A percentile compares a stretch with the other conserved stretches of the same genome.
Evolutionary conservation across 805 yeast species (phyloP).

Genomic region (Candida palmyrensis): DNA sequence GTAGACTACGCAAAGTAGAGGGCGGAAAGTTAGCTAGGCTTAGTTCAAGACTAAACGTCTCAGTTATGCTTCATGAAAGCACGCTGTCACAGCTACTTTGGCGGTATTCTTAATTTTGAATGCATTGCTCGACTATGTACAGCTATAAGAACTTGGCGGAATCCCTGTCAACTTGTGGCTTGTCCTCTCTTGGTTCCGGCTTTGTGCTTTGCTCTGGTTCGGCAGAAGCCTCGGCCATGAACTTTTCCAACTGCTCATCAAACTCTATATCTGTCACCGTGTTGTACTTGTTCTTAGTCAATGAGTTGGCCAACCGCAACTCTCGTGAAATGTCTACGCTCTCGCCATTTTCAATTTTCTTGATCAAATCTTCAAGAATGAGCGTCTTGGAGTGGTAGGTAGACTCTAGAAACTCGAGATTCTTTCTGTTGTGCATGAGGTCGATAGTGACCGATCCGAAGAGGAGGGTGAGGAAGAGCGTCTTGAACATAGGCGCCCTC

Average conservation of each 20-base stretch:
- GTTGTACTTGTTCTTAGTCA: constrained; percentile 33
- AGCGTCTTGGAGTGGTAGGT: constrained; percentile 32
- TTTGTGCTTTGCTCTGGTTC: not conserved
- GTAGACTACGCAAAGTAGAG: no score
- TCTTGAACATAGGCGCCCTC: constrained; percentile 31
- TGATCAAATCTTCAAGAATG: constrained; percentile 26
- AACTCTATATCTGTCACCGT: constrained; percentile 31
- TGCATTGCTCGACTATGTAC: no score
- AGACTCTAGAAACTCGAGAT: constrained; percentile 36
- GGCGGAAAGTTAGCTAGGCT: no score
- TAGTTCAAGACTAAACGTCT: no score
- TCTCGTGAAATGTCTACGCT: constrained; percentile 39
- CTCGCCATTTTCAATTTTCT: constrained; percentile 25
- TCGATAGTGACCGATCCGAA: constrained; percentile 46
- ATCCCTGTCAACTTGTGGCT: no score
- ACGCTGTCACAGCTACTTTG: no score
- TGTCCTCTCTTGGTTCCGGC: no score
- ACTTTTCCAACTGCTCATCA: constrained; percentile 33
- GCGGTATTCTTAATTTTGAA: no score
- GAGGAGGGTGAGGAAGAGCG: constrained; percentile 30
- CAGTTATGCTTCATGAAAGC: no score
- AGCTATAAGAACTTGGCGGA: no score
- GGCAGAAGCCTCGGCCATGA: constrained; percentile 22
- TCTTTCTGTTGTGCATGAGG: constrained; percentile 40
- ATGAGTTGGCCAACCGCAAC: constrained; percentile 35